Conservation (phyloP, 2,329 filamentous ascomycete genomes). For the Beauveria sp. region DNA sequence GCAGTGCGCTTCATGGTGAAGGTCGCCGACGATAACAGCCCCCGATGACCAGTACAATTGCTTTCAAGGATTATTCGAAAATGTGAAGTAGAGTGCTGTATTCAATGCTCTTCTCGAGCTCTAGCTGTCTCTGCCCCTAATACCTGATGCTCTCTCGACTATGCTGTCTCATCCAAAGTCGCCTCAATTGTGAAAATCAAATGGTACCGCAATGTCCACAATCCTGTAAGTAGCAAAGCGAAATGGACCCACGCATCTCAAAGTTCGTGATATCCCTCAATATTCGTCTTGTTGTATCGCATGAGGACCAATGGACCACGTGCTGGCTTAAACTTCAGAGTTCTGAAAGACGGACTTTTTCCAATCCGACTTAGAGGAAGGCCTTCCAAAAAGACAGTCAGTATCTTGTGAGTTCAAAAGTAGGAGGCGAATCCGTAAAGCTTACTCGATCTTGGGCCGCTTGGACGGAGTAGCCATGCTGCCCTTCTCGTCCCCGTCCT, state of each 20-base stretch:
- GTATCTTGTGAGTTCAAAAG: background rate
- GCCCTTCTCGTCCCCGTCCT: constrained; percentile 17
- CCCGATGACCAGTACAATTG: background rate
- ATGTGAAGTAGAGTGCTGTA: background rate
- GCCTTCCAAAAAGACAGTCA: background rate
- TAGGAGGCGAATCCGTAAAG: too few relatives aligned
- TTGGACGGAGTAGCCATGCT: constrained; percentile 17
- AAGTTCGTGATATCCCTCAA: background rate
- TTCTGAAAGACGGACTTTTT: background rate
- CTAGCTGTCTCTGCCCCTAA: background rate
- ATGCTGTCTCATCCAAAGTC: background rate
- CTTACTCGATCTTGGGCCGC: constrained; percentile 14
- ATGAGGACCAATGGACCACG: background rate
- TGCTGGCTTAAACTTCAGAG: background rate
- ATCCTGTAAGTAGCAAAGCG: background rate
- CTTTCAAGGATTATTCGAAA: too few relatives aligned
- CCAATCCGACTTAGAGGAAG: background rate
- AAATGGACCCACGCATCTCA: background rate
- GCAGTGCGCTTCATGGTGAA: background rate
- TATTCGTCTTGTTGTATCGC: background rate
- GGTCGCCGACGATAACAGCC: background rate
- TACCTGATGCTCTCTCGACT: background rate
- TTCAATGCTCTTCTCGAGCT: background rate
- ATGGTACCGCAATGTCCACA: background rate
- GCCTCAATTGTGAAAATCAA: background rate